A percentile compares a stretch with the other conserved stretches of the same genome.
These are phyloP conservation scores for Vitellaria paradoxa DNA, from an alignment of 179 eudicot genomes.

Conservation along the genomic window DNA sequence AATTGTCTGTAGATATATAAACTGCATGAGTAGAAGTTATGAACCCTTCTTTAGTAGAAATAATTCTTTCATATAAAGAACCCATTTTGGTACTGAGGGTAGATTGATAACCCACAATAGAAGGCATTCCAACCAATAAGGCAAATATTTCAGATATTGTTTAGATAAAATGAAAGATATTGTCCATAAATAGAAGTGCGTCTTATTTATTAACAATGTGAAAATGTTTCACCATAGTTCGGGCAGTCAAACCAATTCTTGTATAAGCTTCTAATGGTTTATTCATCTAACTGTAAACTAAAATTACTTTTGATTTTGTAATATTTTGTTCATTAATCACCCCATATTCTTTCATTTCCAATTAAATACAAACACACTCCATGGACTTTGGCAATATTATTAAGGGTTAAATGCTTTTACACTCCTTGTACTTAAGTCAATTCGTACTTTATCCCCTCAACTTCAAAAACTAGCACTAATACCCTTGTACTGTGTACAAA, in stretches of 20 bases:
- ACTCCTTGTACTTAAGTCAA: too few species aligned
- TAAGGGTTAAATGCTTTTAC: too few species aligned
- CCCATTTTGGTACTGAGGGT: background rate
- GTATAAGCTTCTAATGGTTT: conserved; percentile 10
- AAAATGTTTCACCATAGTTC: conserved; percentile 7
- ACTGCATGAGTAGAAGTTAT: too few species aligned
- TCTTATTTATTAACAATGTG: too few species aligned
- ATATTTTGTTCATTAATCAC: background rate
- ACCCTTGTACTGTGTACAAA: too few species aligned
- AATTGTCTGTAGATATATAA: too few species aligned
- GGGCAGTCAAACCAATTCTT: conserved; percentile 18
- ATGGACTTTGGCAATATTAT: background rate
- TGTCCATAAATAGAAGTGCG: background rate
- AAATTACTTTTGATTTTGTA: background rate
- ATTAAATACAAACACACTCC: background rate
- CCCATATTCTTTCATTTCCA: background rate
- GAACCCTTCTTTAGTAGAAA: too few species aligned
- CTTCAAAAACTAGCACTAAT: too few species aligned
- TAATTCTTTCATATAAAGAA: too few species aligned
- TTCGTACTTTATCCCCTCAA: too few species aligned
- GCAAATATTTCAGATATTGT: background rate
- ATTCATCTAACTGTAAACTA: background rate
- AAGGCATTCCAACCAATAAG: background rate
- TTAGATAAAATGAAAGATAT: background rate
- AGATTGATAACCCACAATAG: conserved; percentile 2